Percentiles rank a stretch among this genome's conserved stretches.
phyloP scores from a whole-genome alignment of 2,329 filamentous ascomycete genomes.

The Ceratocystis huliohia region DNA sequence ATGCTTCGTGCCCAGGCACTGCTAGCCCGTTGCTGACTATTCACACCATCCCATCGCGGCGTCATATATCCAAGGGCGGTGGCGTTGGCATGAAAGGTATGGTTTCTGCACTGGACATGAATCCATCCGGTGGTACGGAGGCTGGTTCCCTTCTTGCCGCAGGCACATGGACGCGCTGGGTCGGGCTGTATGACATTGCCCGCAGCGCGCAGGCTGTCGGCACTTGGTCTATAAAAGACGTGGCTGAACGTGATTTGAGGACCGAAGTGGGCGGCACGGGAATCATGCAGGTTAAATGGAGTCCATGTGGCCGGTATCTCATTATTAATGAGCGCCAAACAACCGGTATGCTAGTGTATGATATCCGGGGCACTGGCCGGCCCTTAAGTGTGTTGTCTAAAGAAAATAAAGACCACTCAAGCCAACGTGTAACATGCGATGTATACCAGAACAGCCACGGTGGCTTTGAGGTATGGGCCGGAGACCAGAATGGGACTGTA shows the following conservation, averaged over 20 bases:
- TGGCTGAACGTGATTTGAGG: constrained; percentile 31
- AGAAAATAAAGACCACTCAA: constrained; percentile 11
- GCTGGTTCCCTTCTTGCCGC: constrained; percentile 38
- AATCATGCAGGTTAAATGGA: constrained; percentile 49
- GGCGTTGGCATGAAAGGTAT: constrained; percentile 51
- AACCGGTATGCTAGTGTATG: constrained; percentile 45
- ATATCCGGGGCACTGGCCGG: constrained; percentile 46
- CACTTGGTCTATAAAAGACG: constrained; percentile 47
- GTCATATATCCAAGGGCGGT: constrained; percentile 46
- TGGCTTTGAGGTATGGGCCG: constrained; percentile 50
- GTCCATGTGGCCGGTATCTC: constrained; percentile 49
- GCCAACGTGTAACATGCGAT: constrained; percentile 43
- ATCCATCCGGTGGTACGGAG: constrained; percentile 28
- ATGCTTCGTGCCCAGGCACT: constrained; percentile 40
- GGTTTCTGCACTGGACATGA: constrained; percentile 43
- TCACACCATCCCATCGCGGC: constrained; percentile 48
- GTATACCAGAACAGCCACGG: constrained; percentile 35
- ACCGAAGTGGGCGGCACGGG: constrained; percentile 40
- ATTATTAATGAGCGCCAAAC: constrained; percentile 49
- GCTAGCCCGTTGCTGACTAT: constrained; percentile 41
- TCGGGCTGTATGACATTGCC: constrained; percentile 50
- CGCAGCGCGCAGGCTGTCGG: constrained; percentile 42
- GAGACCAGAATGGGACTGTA: constrained; percentile 41
- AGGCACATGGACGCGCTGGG: constrained; percentile 50
- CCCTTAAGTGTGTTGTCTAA: constrained; percentile 35